Conservation (phyloP, 768 basidiomycete genomes). For the Tylopilus plumbeoviolaceoides region DNA sequence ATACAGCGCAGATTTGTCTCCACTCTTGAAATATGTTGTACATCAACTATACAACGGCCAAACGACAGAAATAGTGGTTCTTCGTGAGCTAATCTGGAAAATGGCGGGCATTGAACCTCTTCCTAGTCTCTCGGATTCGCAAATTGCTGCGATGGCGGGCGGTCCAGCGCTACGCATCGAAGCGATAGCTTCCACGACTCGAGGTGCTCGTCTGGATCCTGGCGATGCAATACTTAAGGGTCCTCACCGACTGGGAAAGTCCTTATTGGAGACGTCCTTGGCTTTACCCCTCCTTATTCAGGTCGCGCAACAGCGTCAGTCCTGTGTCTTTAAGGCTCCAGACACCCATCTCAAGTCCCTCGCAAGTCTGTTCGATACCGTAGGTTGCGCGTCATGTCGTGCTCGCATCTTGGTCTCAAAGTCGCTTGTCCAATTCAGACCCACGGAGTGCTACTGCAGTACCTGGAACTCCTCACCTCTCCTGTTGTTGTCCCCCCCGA, state of each 20-base stretch:
- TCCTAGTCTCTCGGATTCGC: constrained; percentile 82
- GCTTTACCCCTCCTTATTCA: constrained; percentile 89
- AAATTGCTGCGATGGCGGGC: constrained; percentile 88
- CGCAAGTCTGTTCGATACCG: constrained; percentile 84
- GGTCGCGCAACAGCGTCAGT: constrained; percentile 86
- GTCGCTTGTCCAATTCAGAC: constrained; percentile 47
- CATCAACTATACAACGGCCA: constrained; percentile 84
- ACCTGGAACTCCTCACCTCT: constrained; percentile 80
- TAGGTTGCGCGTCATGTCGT: constrained; percentile 39
- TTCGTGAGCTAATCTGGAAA: constrained; percentile 91
- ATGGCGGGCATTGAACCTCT: constrained; percentile 94
- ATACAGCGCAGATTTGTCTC: constrained; percentile 78
- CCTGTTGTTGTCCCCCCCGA: constrained; percentile 61
- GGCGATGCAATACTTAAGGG: constrained; percentile 61
- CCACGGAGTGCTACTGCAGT: constrained; percentile 90
- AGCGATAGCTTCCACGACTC: constrained; percentile 73
- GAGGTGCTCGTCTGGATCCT: constrained; percentile 71
- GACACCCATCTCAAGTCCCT: constrained; percentile 83
- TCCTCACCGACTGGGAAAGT: constrained; percentile 62
- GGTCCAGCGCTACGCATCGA: constrained; percentile 85
- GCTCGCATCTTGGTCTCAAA: constrained; percentile 18
- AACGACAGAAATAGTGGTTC: constrained; percentile 83
- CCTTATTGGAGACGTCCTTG: constrained; percentile 63
- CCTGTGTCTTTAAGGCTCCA: constrained; percentile 69
- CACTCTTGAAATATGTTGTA: constrained; percentile 84